These are phyloP conservation scores for Pichia paraexigua DNA, from an alignment of 805 yeast genomes.

Conservation along the genomic window DNA sequence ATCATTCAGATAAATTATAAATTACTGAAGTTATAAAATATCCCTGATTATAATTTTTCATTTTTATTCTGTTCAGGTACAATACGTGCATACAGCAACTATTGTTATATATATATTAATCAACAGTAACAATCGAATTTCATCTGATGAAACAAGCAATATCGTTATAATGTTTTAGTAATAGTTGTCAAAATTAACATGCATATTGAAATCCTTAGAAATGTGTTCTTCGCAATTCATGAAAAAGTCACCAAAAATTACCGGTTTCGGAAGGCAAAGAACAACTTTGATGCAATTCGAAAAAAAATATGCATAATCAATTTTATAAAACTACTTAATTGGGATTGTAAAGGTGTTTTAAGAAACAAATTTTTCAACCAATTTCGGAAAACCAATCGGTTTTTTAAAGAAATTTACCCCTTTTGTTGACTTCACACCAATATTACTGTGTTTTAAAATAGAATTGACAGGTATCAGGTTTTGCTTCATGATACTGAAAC, in stretches of 20 bases:
- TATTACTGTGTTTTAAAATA: not conserved
- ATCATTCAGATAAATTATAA: too few species aligned
- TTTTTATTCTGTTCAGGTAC: too few species aligned
- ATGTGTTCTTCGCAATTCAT: not conserved
- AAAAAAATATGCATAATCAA: not conserved
- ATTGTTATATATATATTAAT: too few species aligned
- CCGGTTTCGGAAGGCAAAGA: constrained; percentile 1
- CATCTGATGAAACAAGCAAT: too few species aligned
- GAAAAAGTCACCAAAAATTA: not conserved
- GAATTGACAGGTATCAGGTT: not conserved
- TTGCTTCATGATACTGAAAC: not conserved
- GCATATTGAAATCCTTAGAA: too few species aligned
- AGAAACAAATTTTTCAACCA: not conserved
- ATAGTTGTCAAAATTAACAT: too few species aligned
- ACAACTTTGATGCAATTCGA: not conserved
- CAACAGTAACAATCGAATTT: too few species aligned
- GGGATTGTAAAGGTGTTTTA: not conserved
- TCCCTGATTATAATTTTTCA: too few species aligned
- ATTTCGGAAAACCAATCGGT: not conserved
- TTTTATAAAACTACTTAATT: not conserved
- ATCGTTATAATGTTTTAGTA: too few species aligned
- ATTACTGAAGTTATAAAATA: too few species aligned
- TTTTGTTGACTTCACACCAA: not conserved
- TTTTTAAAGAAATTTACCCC: not conserved
- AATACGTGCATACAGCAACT: too few species aligned